Base-by-base conservation (phyloP, 768 basidiomycete genomes). In the Calocera viscosa region DNA sequence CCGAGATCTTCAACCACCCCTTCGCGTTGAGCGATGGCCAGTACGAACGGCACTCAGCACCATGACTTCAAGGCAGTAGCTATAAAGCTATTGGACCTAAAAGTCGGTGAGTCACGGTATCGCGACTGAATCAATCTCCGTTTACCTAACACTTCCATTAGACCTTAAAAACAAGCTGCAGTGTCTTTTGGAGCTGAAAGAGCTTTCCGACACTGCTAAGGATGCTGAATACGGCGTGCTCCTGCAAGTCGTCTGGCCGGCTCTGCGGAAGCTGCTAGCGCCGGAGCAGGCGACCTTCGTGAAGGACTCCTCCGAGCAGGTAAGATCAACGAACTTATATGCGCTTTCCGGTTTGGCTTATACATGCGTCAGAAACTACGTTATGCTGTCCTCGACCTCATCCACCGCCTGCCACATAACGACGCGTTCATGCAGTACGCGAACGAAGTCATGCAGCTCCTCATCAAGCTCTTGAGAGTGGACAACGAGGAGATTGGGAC, bases 401-500 rank as follows among this genome's bases (percentile, higher is more conserved):
- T 98, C 32, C 89, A 94, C 76, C 88, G 94, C 43, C 81, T 97
- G 14, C 91, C 93, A 0, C 82, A 86, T 41, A 84, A 84, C 65
- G 96, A 98, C 65, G 78, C 82, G n/a, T 79, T 94, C 24, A 83
- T 89, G 41, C 80, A 82, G 64, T 87, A 89, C 69, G 81, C 85
- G 19, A 77, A 81, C 16, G 74, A 82, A 1, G 83, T 98, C 49
- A 89, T 90, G 74, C 81, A 81, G 66, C 86, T 91, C 65, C 86
- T 96, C 85, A 81, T 97, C 39, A 82, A 91, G 69, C 80, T 93
- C 65, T 81, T 98, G 33, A 86, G 89, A 28, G 79, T 84, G 70
- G 96, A 99, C 78, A 97, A 96, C 74, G 96, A 99, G 77, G 96
- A 99, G 74, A 94, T 94, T 73, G 96, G 91, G 1, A 82, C 88